These are phyloP conservation scores for Nakazawaea molendinolei DNA, from an alignment of 805 yeast species.

Conservation along the genomic window DNA sequence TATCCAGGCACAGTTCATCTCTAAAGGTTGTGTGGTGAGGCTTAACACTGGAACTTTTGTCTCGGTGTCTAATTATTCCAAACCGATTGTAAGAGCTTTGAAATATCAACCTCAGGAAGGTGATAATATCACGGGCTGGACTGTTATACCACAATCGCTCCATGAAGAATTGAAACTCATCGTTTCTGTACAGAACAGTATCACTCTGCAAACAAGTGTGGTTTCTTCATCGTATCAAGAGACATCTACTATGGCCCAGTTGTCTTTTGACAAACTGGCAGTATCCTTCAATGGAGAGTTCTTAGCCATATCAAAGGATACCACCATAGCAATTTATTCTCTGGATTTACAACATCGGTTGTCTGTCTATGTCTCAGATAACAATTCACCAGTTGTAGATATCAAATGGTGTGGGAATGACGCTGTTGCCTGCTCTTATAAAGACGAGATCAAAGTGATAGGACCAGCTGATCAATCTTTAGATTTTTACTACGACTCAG, in stretches of 20 bases:
- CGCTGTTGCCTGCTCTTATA: conserved; percentile 54
- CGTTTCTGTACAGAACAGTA: not conserved
- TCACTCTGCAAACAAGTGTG: not conserved
- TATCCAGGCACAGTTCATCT: conserved; percentile 31
- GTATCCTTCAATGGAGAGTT: conserved; percentile 52
- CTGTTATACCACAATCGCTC: conserved; percentile 16
- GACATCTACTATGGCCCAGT: not conserved
- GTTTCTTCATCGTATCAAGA: not conserved
- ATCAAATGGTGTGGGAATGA: conserved; percentile 85
- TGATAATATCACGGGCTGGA: conserved; percentile 9
- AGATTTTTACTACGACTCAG: conserved; percentile 40
- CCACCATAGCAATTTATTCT: conserved; percentile 45
- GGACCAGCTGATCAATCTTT: conserved; percentile 63
- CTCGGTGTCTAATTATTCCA: conserved; percentile 30
- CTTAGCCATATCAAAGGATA: conserved; percentile 39
- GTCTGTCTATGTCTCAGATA: conserved; percentile 28
- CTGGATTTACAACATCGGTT: conserved; percentile 37
- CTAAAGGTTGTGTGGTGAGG: conserved; percentile 37
- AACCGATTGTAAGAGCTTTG: conserved; percentile 23
- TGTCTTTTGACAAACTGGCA: conserved; percentile 35
- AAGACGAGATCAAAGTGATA: conserved; percentile 59
- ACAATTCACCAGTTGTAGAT: conserved; percentile 31
- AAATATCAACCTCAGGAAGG: conserved; percentile 13
- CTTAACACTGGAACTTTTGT: conserved; percentile 35
- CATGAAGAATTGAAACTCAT: conserved; percentile 14